These are phyloP conservation scores for Kodamaea fungicola DNA, from an alignment of 1,139 yeast genomes.

Conservation along the genomic window DNA sequence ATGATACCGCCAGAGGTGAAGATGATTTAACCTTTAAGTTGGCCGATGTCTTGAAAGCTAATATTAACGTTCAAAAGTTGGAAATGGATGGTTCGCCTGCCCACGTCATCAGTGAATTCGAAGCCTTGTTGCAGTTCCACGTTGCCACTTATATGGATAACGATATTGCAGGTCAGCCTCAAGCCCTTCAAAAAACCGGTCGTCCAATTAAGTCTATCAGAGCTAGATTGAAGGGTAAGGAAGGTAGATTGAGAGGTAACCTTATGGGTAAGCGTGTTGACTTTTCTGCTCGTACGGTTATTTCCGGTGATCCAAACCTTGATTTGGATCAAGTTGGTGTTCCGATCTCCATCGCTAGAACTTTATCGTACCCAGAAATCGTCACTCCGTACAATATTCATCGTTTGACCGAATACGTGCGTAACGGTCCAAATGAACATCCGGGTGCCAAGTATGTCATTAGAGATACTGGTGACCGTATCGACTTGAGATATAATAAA, in stretches of 20 bases:
- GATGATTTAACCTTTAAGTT: conserved; percentile 97
- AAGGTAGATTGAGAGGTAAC: conserved; percentile 97
- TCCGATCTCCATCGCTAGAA: conserved; percentile 93
- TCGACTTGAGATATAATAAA: conserved; percentile 92
- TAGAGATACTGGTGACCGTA: conserved; percentile 98
- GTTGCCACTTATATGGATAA: conserved; percentile 99
- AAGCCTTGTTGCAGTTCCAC: conserved; percentile 90
- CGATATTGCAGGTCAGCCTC: conserved; percentile 99
- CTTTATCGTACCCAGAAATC: conserved; percentile 92
- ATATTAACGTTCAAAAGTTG: conserved; percentile 89
- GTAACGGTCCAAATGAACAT: conserved; percentile 98
- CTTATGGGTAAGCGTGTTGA: conserved; percentile 99
- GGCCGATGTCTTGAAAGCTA: conserved; percentile 95
- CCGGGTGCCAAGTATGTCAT: conserved; percentile 99
- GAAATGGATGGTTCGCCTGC: conserved; percentile 99
- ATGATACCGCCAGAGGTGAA: conserved; percentile 98
- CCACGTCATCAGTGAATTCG: conserved; percentile 95
- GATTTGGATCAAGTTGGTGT: conserved; percentile 99
- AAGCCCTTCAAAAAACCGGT: conserved; percentile 97
- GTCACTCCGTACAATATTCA: conserved; percentile 98
- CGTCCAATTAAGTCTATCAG: conserved; percentile 98
- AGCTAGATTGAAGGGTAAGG: conserved; percentile 98
- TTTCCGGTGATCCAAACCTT: conserved; percentile 97
- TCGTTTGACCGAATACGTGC: conserved; percentile 83
- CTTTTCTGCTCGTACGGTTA: conserved; percentile 97